These are phyloP conservation scores for Penicillium sp. DNA, from an alignment of 2,329 filamentous ascomycete species.

Conservation along the genomic window DNA sequence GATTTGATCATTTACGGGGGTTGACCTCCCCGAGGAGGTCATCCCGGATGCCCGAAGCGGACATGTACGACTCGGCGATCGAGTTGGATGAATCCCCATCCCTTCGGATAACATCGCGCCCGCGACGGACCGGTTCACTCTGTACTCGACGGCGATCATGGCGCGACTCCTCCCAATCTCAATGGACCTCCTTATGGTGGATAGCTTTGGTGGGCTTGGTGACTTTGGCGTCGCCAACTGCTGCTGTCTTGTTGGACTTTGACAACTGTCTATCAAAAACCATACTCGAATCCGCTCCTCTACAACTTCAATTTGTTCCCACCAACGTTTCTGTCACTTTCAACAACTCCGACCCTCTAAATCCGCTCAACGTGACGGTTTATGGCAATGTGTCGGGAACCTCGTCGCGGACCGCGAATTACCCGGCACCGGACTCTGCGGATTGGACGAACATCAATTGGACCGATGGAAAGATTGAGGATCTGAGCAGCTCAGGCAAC, in stretches of 20 bases:
- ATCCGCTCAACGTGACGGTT: conserved; percentile 73
- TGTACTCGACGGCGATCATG: conserved; percentile 19
- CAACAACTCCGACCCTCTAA: conserved; percentile 59
- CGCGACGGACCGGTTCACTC: conserved; percentile 11
- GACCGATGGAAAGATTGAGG: conserved; percentile 75
- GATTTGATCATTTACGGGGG: conserved; percentile 39
- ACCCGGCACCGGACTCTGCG: conserved; percentile 62
- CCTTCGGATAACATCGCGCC: conserved; percentile 1
- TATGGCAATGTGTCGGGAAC: conserved; percentile 91
- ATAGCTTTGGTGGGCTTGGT: conserved; percentile 26
- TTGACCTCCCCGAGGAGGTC: conserved; percentile 46
- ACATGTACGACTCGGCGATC: conserved; percentile 33
- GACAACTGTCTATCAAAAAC: conserved; percentile 74
- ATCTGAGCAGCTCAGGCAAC: conserved; percentile 58
- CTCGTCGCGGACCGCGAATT: conserved; percentile 46
- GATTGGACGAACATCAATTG: conserved; percentile 63
- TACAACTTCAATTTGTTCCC: conserved; percentile 77
- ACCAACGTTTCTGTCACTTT: conserved; percentile 73
- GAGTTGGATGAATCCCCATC: conserved; percentile 11
- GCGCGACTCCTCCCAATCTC: conserved; percentile 24
- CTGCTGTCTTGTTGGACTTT: conserved; percentile 72
- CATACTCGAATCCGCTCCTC: conserved; percentile 60
- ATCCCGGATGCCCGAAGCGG: conserved; percentile 33
- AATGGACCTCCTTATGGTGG: conserved; percentile 17
- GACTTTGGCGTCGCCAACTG: conserved; percentile 41